Conservation (phyloP, 2,329 filamentous ascomycete genomes). For the Diaporthe nobilis region DNA sequence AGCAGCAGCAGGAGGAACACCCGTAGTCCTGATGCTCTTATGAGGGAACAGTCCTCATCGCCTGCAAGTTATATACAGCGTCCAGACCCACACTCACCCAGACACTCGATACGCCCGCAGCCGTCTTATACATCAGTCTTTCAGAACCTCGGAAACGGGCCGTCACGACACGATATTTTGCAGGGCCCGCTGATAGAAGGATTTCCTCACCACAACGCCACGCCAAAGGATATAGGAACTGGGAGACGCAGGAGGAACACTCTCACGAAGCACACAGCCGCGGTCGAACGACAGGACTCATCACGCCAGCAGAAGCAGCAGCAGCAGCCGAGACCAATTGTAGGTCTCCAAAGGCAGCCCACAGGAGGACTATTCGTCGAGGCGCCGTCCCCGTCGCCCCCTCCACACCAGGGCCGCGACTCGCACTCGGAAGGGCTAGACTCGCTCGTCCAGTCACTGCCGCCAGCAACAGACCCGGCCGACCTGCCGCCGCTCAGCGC, state of each 20-base stretch:
- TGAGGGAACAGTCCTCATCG: constrained; percentile 7
- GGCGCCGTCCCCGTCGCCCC: constrained; percentile 13
- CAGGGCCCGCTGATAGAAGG: constrained; percentile 16
- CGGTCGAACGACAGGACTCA: not conserved
- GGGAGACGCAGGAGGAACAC: constrained; percentile 8
- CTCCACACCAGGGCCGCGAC: not conserved
- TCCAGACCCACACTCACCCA: not conserved
- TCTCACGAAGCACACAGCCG: not conserved
- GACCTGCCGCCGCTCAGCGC: not conserved
- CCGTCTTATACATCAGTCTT: constrained; percentile 18
- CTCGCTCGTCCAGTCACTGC: constrained; percentile 10
- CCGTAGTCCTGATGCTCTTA: not conserved
- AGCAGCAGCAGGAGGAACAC: not conserved
- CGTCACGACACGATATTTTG: constrained; percentile 3
- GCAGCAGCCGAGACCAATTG: not conserved
- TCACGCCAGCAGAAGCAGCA: not conserved
- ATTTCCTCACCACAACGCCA: constrained; percentile 31
- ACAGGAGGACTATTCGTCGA: constrained; percentile 28
- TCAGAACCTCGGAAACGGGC: constrained; percentile 5
- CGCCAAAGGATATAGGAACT: constrained; percentile 9
- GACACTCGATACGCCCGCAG: not conserved
- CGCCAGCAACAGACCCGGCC: constrained; percentile 16
- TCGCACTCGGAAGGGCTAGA: constrained; percentile 11
- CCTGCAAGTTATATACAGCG: not conserved
- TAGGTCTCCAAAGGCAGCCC: constrained; percentile 19